These are phyloP conservation scores for Amauroascus verrucosus DNA, from an alignment of 2,329 filamentous ascomycete species.

Conservation along the genomic window DNA sequence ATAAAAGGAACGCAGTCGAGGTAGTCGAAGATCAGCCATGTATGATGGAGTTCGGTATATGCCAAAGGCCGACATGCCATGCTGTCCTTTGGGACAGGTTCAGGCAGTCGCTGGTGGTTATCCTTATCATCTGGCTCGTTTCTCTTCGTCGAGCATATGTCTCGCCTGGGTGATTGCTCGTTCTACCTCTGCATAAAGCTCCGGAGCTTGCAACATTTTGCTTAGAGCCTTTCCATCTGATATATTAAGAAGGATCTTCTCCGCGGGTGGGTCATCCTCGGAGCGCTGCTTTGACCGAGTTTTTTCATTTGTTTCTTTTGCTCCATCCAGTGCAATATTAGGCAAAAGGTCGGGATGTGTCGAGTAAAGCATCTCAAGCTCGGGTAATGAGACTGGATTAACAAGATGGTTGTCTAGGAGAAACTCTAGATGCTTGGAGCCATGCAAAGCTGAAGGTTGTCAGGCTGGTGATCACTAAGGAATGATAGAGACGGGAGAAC, in stretches of 20 bases:
- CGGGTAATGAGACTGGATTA: slow-evolving; percentile 52
- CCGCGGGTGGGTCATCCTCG: slow-evolving; percentile 27
- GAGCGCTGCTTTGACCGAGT: slow-evolving; percentile 14
- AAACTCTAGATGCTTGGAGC: slow-evolving; percentile 75
- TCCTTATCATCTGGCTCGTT: slow-evolving; percentile 2
- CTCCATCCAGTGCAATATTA: slow-evolving; percentile 15
- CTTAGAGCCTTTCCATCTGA: slow-evolving; percentile 49
- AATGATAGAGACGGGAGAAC: slow-evolving; percentile 13
- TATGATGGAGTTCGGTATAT: slow-evolving; percentile 1
- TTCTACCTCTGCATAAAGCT: slow-evolving; percentile 62
- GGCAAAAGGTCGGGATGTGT: slow-evolving; percentile 25
- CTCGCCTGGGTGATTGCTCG: slow-evolving; percentile 64
- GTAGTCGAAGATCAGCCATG: too few species aligned
- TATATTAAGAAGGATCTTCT: slow-evolving; percentile 37
- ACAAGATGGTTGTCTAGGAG: slow-evolving; percentile 65
- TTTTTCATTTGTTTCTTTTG: slow-evolving; percentile 24
- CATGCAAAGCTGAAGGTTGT: slow-evolving; percentile 52
- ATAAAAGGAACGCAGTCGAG: too few species aligned
- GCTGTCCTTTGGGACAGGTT: neutral
- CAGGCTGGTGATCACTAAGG: slow-evolving; percentile 17
- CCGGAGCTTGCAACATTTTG: slow-evolving; percentile 55
- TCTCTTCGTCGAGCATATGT: slow-evolving; percentile 26
- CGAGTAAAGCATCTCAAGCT: slow-evolving; percentile 66
- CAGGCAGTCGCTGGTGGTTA: neutral
- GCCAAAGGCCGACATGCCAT: neutral